Evolutionary conservation across 345 rosid genomes (phyloP).

Genomic region (Populus deltoides): DNA sequence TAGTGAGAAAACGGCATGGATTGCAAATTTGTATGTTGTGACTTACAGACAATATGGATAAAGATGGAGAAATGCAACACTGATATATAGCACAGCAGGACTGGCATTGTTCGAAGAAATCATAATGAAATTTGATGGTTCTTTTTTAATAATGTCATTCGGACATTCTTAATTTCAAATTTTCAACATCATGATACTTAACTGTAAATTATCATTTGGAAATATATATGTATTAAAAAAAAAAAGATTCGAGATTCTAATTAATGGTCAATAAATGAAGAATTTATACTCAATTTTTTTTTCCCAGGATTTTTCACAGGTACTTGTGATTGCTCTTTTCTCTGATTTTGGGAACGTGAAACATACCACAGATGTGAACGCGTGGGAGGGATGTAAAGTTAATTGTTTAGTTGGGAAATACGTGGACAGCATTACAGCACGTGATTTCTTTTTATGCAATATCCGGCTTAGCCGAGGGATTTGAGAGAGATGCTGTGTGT

Average conservation of each 20-base stretch:
- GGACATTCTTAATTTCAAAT: no score
- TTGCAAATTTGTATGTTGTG: neutral
- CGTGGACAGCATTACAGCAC: slow-evolving; percentile 26
- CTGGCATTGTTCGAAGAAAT: no score
- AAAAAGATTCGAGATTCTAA: no score
- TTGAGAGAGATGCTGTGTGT: neutral
- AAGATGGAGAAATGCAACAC: neutral
- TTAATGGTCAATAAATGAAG: no score
- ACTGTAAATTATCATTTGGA: no score
- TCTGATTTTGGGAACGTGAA: neutral
- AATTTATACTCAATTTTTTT: no score
- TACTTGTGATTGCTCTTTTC: no score
- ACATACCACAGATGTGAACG: neutral
- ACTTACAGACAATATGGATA: neutral
- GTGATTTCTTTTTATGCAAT: slow-evolving; percentile 12
- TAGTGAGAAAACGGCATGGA: neutral
- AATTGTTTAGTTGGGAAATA: neutral
- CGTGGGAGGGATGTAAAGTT: neutral
- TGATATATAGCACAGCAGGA: no score
- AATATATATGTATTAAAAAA: no score
- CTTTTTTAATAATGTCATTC: no score
- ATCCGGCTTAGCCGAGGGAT: neutral
- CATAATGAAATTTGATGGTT: neutral
- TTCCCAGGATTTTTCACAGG: no score
- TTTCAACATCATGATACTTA: no score